A percentile compares a stretch with the other conserved stretches of the same genome.
Conservation (phyloP, 495 filamentous ascomycete species). For the Mycothermus thermophilus region DNA sequence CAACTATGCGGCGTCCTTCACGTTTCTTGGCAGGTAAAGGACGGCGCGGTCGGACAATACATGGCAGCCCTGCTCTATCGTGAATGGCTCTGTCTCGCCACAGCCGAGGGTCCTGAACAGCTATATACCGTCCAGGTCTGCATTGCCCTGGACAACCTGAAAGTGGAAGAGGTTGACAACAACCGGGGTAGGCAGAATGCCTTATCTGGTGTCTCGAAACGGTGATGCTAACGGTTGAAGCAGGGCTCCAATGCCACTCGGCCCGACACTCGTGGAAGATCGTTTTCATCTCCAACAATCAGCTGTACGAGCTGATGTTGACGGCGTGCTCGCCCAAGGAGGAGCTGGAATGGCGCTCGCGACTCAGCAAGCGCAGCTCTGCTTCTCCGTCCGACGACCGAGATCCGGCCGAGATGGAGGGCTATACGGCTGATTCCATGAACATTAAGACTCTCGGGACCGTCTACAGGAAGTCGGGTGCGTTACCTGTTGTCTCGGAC, state of each 20-base stretch:
- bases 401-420: conserved; percentile 31
- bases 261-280: conserved; percentile 87
- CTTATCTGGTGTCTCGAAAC: background rate
- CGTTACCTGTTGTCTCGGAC: background rate
- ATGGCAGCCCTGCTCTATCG: conserved; percentile 80
- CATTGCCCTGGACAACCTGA: conserved; percentile 54
- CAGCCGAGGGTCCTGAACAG: conserved; percentile 41
- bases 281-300: conserved; percentile 63
- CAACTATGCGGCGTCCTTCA: conserved; percentile 77
- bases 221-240: conserved; percentile 4
- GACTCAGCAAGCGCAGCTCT: conserved; percentile 31
- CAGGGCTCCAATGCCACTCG: conserved; percentile 75
- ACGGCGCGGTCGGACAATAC: conserved; percentile 58
- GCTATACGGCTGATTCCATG: too few species aligned
- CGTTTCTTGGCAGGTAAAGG: conserved; percentile 62
- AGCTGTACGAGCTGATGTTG: conserved; percentile 71
- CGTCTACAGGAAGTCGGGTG: conserved; percentile 53
- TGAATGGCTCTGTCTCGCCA: conserved; percentile 66
- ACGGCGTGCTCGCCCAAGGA: conserved; percentile 78
- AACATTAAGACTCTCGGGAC: conserved; percentile 61
- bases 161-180: conserved; percentile 65
- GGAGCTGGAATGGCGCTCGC: conserved; percentile 59
- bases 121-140: conserved; percentile 62
- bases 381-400: conserved; percentile 25
- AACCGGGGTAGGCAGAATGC: conserved; percentile 50